phyloP scores from a whole-genome alignment of 306 rosid genomes.

The Prinsepia uniflora region DNA sequence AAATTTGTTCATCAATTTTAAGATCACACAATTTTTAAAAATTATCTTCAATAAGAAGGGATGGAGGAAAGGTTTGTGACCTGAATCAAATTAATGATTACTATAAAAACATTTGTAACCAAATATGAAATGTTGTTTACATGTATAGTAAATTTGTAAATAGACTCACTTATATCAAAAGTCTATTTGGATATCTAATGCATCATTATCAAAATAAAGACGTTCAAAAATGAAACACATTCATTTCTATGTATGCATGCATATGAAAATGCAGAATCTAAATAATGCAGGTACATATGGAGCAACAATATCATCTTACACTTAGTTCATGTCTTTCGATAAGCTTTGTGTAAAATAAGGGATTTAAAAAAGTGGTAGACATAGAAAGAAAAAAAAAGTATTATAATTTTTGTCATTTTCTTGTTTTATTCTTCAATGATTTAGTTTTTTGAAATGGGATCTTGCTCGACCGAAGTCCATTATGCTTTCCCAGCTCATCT shows the following conservation, averaged over 20 bases:
- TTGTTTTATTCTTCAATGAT: conserved; percentile 77
- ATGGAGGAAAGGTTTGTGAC: background rate
- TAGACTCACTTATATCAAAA: too few species aligned
- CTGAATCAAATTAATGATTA: background rate
- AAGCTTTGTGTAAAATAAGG: conserved; percentile 14
- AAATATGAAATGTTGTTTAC: background rate
- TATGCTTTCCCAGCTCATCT: conserved; percentile 68
- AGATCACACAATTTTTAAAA: background rate
- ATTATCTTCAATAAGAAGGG: background rate
- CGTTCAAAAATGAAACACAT: background rate
- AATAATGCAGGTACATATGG: conserved; percentile 24
- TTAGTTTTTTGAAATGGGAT: conserved; percentile 55
- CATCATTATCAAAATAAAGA: too few species aligned
- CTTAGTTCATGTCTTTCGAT: conserved; percentile 35
- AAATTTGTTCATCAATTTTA: background rate
- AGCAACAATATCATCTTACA: conserved; percentile 32
- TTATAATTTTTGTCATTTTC: conserved; percentile 58
- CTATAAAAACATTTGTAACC: background rate
- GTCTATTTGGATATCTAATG: too few species aligned
- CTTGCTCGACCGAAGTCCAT: conserved; percentile 51
- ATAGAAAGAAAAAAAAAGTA: conserved; percentile 13
- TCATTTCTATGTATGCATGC: background rate
- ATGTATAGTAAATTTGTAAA: background rate
- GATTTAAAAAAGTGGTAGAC: background rate
- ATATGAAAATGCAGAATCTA: conserved; percentile 3